Conservation (phyloP, 768 basidiomycete species). For the Hericium coralloides region DNA sequence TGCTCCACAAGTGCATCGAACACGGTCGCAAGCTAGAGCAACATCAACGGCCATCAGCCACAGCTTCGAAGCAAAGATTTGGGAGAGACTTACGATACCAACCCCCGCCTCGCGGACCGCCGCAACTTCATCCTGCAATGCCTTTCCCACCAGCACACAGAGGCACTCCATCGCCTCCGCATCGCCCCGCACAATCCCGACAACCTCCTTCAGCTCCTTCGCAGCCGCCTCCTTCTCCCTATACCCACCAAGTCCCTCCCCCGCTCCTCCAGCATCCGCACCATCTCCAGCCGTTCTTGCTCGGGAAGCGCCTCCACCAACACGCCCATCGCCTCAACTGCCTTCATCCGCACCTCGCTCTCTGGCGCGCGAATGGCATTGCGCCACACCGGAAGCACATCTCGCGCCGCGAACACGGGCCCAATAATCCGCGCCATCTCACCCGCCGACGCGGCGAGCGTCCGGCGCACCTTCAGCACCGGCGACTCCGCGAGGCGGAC, state of each 20-base stretch:
- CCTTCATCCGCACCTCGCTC: slow-evolving; percentile 58
- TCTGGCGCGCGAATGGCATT: slow-evolving; percentile 51
- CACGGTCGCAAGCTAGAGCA: slow-evolving; percentile 5
- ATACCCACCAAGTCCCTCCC: slow-evolving; percentile 66
- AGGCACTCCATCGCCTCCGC: background rate
- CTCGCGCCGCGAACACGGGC: slow-evolving; percentile 49
- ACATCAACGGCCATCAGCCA: background rate
- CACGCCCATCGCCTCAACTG: slow-evolving; percentile 53
- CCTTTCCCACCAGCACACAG: slow-evolving; percentile 22
- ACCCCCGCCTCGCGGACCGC: slow-evolving; percentile 77
- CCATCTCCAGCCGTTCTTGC: slow-evolving; percentile 26
- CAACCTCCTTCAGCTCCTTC: slow-evolving; percentile 43
- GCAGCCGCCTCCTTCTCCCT: slow-evolving; percentile 69
- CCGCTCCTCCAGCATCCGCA: slow-evolving; percentile 36
- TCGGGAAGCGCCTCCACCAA: slow-evolving; percentile 48
- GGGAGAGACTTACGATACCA: slow-evolving; percentile 40
- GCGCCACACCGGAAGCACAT: slow-evolving; percentile 69
- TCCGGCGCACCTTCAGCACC: slow-evolving; percentile 57
- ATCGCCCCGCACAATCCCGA: slow-evolving; percentile 22
- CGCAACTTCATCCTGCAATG: slow-evolving; percentile 72
- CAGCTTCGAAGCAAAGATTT: slow-evolving; percentile 5
- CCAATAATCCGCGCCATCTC: slow-evolving; percentile 86
- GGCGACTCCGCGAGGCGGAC: slow-evolving; percentile 51
- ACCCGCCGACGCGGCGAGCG: slow-evolving; percentile 82
- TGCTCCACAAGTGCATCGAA: slow-evolving; percentile 5